These are phyloP conservation scores for Botrytis galanthina DNA, from an alignment of 2,329 filamentous ascomycete genomes.

Conservation along the genomic window DNA sequence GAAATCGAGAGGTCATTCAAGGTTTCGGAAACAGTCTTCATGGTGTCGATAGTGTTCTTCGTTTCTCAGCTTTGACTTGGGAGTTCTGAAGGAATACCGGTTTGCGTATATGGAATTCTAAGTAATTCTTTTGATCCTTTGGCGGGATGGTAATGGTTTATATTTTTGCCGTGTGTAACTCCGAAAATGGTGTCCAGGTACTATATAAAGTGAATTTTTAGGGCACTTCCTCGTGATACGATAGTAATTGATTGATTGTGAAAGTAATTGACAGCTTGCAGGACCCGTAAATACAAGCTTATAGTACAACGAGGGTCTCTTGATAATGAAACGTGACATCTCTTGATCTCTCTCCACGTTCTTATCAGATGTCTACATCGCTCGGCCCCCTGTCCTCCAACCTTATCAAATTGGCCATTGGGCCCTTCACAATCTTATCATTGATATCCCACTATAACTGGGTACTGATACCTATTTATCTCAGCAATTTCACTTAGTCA, in stretches of 20 bases:
- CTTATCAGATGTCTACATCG: constrained; percentile 6
- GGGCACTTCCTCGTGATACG: background rate
- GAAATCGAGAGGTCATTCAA: background rate
- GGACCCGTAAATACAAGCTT: background rate
- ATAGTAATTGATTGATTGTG: background rate
- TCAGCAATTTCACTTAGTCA: background rate
- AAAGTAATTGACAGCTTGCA: background rate
- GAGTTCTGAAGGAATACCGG: background rate
- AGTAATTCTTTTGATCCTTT: background rate
- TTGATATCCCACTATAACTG: background rate
- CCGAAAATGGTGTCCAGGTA: background rate
- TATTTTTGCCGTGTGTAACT: background rate
- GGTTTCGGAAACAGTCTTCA: constrained; percentile 7
- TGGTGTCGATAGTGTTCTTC: background rate
- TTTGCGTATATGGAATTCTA: background rate
- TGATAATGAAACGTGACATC: background rate
- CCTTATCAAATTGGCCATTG: background rate
- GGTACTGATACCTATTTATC: background rate
- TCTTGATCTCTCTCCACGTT: constrained; percentile 6
- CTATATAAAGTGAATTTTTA: background rate
- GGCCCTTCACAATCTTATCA: background rate
- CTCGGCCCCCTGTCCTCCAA: background rate
- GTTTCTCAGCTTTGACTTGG: background rate
- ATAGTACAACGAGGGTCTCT: background rate
- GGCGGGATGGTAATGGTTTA: background rate